Conservation (phyloP, 495 filamentous ascomycete species). For the Trichocladium uniseriatum region DNA sequence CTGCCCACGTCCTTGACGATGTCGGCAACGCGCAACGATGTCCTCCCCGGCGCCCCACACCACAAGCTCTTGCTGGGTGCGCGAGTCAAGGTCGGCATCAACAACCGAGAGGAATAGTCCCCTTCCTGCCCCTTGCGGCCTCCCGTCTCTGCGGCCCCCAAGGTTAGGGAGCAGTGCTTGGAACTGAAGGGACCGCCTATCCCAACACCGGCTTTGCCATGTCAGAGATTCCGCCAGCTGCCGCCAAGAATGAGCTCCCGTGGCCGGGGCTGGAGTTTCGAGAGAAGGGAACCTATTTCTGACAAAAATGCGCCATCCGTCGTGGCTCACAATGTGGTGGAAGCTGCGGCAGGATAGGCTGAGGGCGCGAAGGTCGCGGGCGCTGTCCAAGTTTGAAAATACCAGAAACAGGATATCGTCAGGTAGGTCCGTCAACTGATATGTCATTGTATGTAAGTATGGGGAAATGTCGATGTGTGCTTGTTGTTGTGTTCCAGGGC, state of each 20-base stretch:
- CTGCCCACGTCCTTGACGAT: conserved; percentile 12
- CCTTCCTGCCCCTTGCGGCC: background rate
- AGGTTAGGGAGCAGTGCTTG: conserved; percentile 10
- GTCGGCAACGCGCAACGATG: conserved; percentile 26
- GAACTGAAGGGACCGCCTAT: conserved; percentile 29
- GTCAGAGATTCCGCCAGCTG: conserved; percentile 32
- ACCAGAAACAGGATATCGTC: conserved; percentile 34
- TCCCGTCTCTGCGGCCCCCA: background rate
- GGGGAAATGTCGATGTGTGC: background rate
- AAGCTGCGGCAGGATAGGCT: conserved; percentile 24
- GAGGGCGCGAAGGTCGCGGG: conserved; percentile 29
- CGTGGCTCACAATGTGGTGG: conserved; percentile 19
- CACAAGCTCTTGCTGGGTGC: conserved; percentile 30
- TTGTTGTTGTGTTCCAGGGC: background rate
- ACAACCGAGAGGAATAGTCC: conserved; percentile 30
- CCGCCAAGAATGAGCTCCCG: conserved; percentile 22
- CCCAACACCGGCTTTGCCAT: conserved; percentile 38
- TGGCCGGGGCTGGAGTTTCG: conserved; percentile 9
- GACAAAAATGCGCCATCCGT: conserved; percentile 39
- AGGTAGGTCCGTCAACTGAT: conserved; percentile 21
- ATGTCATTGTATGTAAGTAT: background rate
- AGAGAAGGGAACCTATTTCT: conserved; percentile 30
- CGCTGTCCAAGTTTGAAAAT: conserved; percentile 30
- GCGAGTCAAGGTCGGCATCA: conserved; percentile 27
- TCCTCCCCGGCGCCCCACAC: conserved; percentile 41